Base-by-base conservation (phyloP, 257 asterid genomes). In the Euphrasia confusa region DNA sequence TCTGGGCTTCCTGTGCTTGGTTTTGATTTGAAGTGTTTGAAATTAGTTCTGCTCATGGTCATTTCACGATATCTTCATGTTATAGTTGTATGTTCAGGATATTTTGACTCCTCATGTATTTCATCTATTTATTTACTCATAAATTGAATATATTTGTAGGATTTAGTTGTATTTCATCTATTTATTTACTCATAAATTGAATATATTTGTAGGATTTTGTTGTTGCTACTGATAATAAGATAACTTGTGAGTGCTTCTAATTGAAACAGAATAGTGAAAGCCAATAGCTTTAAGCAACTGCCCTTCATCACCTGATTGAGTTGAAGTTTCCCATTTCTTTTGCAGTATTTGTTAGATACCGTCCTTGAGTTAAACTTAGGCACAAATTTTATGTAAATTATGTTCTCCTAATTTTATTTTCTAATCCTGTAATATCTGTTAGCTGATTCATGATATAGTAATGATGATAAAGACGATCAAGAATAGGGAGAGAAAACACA, bases 251-350 rank as follows among this genome's bases (percentile, higher is more conserved):
- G 40, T 35, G 40, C 40, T 35, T 35, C 33, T 30, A 30, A 5
- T 4, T 4, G 33, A 30, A 30, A 30, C 5, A 30, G 33, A 30
- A 30, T 3, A 30, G 33, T 30, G 33, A 30, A 30, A 30, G 33
- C 33, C 33, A 30, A 30, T 30, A 30, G 33, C 33, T 30, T 1
- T 30, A 30, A 30, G 4, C 33, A 30, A 30, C 3, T 3, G 33
- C 33, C 33, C 33, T 30, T 30, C 33, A 30, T 30, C 4, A 3
- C 33, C 33, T 30, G 33, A 30, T 50, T 42, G 56, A 33, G 11
- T 60, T 58, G 60, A 60, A 52, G 61, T 10, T 60, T 9, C 33
- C 7, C 21, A 27, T 30, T 30, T 58, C 67, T 68, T 21, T 21
- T 21, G 24, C 24, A 21, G 24, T 21, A 21, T 21, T 21, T 21